Percentiles rank a stretch among this genome's conserved stretches.
Evolutionary conservation across 2,329 filamentous ascomycete species (phyloP).

Genomic region (Colletotrichum zoysiae): DNA sequence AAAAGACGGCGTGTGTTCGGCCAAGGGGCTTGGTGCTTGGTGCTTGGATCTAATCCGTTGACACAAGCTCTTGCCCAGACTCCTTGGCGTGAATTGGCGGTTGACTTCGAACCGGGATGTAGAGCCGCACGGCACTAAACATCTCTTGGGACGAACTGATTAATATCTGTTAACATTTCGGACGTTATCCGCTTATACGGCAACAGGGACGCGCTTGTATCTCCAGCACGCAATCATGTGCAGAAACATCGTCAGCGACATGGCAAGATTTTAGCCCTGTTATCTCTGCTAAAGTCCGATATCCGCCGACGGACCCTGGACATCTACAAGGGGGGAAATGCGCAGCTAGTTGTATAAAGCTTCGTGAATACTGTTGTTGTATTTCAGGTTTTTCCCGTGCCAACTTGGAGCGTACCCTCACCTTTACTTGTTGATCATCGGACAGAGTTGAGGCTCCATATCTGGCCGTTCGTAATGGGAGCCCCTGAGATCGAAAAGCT

Average conservation of each 20-base stretch:
- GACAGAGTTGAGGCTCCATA: background rate
- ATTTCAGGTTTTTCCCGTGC: background rate
- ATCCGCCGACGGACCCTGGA: constrained; percentile 10
- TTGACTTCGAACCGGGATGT: background rate
- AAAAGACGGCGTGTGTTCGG: background rate
- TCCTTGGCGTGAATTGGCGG: background rate
- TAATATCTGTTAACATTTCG: background rate
- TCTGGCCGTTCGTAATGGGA: constrained; percentile 12
- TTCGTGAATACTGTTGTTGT: background rate
- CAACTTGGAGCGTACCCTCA: background rate
- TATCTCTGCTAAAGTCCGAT: constrained; percentile 12
- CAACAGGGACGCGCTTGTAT: background rate
- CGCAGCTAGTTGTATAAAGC: constrained; percentile 14
- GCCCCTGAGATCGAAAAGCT: constrained; percentile 24
- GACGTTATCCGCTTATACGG: constrained; percentile 13
- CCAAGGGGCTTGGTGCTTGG: background rate
- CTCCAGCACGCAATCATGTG: constrained; percentile 35
- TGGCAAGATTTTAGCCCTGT: constrained; percentile 4
- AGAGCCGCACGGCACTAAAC: background rate
- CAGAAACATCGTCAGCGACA: constrained; percentile 36
- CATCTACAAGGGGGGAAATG: background rate
- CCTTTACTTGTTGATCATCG: background rate
- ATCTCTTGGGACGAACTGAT: too few species aligned
- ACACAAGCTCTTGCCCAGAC: constrained; percentile 4
- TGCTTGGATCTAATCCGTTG: background rate